Conservation (phyloP, 2,329 filamentous ascomycete species). For the Calycina marina region DNA sequence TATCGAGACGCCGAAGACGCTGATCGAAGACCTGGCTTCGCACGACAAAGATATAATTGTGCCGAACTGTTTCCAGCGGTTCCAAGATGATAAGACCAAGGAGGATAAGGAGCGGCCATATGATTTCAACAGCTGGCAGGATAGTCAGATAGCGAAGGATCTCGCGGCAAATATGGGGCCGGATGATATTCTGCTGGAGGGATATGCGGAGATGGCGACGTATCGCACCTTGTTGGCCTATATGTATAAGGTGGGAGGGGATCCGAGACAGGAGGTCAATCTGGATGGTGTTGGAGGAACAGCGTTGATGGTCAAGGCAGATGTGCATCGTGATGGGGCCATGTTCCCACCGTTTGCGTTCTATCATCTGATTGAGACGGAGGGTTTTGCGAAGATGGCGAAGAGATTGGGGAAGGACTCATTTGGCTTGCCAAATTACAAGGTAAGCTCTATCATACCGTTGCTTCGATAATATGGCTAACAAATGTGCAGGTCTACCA, state of each 20-base stretch:
- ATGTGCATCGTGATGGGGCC: conserved; percentile 90
- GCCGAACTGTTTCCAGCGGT: conserved; percentile 91
- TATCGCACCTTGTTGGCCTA: conserved; percentile 87
- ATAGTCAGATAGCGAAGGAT: conserved; percentile 64
- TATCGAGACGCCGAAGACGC: conserved; percentile 65
- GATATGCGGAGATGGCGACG: conserved; percentile 84
- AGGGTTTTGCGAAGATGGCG: conserved; percentile 97
- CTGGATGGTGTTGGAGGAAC: conserved; percentile 92
- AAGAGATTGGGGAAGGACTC: conserved; percentile 72
- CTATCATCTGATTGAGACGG: conserved; percentile 93
- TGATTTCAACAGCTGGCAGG: conserved; percentile 96
- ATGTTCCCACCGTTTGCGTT: conserved; percentile 98
- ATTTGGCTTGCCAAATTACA: conserved; percentile 90
- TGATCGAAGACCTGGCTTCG: conserved; percentile 82
- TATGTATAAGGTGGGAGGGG: conserved; percentile 44
- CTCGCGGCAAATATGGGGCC: conserved; percentile 69
- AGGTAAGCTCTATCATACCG: conserved; percentile 40
- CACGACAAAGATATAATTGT: conserved; percentile 87
- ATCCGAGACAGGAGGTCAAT: conserved; percentile 48
- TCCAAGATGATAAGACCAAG: conserved; percentile 52
- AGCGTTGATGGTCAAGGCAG: conserved; percentile 83
- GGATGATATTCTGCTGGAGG: conserved; percentile 87
- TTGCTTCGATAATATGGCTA: conserved; percentile 2
- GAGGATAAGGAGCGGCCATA: conserved; percentile 68
- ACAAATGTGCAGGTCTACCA: conserved; percentile 16